Evolutionary conservation across 176 grass and related monocot genomes (phyloP).

Genomic region (Melocanna baccifera): DNA sequence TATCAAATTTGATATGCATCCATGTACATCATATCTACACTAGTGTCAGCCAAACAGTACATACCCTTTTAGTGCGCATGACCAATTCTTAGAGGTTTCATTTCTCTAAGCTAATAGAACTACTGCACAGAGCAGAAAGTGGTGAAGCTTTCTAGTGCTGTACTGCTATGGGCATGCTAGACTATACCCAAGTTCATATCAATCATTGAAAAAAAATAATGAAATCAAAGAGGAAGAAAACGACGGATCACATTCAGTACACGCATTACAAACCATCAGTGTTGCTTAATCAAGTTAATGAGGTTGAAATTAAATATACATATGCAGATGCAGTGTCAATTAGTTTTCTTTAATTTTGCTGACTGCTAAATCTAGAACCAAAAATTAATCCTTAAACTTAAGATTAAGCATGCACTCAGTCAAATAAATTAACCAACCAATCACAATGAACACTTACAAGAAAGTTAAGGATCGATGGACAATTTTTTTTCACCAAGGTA

Average conservation of each 20-base stretch:
- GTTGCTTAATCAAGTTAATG: background rate
- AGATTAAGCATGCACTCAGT: background rate
- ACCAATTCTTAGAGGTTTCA: background rate
- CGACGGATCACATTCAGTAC: background rate
- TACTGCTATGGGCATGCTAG: background rate
- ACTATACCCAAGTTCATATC: slow-evolving; percentile 10
- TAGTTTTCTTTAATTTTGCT: background rate
- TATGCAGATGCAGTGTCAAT: background rate
- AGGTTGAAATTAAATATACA: background rate
- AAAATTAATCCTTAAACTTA: background rate
- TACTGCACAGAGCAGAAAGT: background rate
- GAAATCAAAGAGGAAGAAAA: background rate
- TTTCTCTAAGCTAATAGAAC: background rate
- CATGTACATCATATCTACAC: background rate
- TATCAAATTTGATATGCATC: background rate
- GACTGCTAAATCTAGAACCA: background rate
- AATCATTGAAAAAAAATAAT: background rate
- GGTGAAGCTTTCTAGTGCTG: slow-evolving; percentile 4
- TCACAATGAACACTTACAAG: slow-evolving; percentile 11
- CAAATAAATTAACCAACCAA: slow-evolving; percentile 29
- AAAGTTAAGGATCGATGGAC: slow-evolving; percentile 11
- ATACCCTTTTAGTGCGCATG: background rate
- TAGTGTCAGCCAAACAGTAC: background rate
- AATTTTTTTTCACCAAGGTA: slow-evolving; percentile 21
- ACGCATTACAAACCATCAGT: background rate